These are phyloP conservation scores for Globisporangium paddicum DNA, from an alignment of 352 stramenopile species.

Conservation along the genomic window DNA sequence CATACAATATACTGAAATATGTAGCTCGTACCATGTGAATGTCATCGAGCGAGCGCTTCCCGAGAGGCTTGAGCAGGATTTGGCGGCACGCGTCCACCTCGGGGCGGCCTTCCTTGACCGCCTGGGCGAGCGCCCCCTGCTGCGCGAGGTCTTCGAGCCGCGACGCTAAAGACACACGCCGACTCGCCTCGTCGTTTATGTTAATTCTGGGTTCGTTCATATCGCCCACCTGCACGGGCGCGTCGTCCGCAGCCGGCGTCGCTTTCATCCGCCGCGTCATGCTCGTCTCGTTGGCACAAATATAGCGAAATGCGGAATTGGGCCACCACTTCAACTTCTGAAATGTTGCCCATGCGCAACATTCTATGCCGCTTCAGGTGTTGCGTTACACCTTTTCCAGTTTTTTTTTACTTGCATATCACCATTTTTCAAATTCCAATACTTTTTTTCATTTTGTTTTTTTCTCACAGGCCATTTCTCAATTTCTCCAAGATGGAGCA, in stretches of 20 bases:
- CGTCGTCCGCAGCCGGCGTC: not conserved
- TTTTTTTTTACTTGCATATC: too few relatives aligned
- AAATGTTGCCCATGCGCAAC: not conserved
- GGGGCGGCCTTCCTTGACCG: constrained; percentile 39
- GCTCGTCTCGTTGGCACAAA: not conserved
- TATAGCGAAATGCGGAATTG: not conserved
- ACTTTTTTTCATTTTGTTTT: constrained; percentile 1
- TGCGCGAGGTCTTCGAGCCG: constrained; percentile 35
- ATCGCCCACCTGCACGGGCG: not conserved
- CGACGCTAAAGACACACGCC: constrained; percentile 42
- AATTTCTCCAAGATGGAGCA: constrained; percentile 5
- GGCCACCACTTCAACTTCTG: constrained; percentile 6
- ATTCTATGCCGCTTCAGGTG: not conserved
- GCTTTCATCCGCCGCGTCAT: constrained; percentile 9
- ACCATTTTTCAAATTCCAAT: too few relatives aligned
- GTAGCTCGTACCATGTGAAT: constrained; percentile 54
- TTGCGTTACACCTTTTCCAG: not conserved
- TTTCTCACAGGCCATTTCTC: not conserved
- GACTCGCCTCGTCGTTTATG: constrained; percentile 8
- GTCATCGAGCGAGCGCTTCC: constrained; percentile 62
- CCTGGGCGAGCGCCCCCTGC: constrained; percentile 33
- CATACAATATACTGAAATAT: too few relatives aligned
- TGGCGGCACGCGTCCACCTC: constrained; percentile 47
- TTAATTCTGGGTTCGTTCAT: too few relatives aligned
- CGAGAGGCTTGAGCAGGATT: constrained; percentile 47